A percentile compares a stretch with the other conserved stretches of the same genome.
These are phyloP conservation scores for Puccinellia tenuiflora DNA, from an alignment of 176 grass and related monocot species.

Conservation along the genomic window DNA sequence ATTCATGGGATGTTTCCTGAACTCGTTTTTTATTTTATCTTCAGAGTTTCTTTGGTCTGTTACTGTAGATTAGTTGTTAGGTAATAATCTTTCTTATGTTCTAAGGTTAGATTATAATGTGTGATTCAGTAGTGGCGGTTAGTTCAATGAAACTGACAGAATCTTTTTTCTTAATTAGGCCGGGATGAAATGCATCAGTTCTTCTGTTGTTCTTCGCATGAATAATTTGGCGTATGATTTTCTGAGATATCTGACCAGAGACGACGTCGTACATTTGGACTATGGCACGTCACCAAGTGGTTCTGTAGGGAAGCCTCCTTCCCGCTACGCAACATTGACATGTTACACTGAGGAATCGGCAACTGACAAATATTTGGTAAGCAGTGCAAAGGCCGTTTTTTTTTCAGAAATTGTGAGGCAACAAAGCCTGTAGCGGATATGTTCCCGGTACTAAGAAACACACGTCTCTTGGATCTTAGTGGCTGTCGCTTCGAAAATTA, in stretches of 20 bases:
- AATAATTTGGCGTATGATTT: constrained; percentile 24
- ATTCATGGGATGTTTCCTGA: background rate
- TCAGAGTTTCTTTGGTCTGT: background rate
- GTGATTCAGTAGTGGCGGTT: background rate
- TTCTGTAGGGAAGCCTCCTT: background rate
- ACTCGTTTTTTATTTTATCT: background rate
- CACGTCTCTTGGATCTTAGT: constrained; percentile 18
- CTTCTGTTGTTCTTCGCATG: constrained; percentile 5
- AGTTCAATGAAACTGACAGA: background rate
- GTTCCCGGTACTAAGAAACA: background rate
- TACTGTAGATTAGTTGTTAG: background rate
- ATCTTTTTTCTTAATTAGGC: background rate
- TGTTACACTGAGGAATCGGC: background rate
- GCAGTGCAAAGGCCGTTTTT: background rate
- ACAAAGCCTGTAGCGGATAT: background rate
- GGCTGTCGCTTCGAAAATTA: background rate
- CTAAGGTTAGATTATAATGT: background rate
- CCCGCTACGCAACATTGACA: constrained; percentile 18
- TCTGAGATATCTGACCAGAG: constrained; percentile 6
- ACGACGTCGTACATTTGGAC: constrained; percentile 1
- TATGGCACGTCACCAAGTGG: background rate
- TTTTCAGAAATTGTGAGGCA: background rate
- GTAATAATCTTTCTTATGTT: background rate
- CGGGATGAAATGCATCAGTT: background rate
- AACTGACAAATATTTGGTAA: background rate